Base-by-base conservation (phyloP, 352 stramenopile species). In the Globisporangium cederbergense region DNA sequence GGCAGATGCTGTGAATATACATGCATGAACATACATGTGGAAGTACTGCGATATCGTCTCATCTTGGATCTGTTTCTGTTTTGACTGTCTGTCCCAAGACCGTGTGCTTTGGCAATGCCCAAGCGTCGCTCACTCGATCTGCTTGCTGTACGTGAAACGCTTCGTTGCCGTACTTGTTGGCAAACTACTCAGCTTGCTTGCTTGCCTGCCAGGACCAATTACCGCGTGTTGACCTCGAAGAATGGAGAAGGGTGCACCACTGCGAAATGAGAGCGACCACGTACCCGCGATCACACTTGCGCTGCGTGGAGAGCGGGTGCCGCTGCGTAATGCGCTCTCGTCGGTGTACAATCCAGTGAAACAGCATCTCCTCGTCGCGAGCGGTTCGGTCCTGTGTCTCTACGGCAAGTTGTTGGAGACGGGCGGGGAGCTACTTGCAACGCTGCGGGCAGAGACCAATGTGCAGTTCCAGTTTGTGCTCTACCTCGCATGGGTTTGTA, bases 281-380 rank as follows among this genome's bases (percentile, higher is more conserved):
- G 22, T 25, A 18, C 62, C 67, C 20, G 38, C 70, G 9, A 38
- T 86, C 56, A 82, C 79, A 60, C 71, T 88, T 18, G 74, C 70
- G 30, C 55, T 83, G 51, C 79, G 79, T n/a, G 79, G 75, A 14
- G 77, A 88, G 30, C 61, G 69, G 20, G 25, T 86, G n/a, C 64
- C 67, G 38, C 59, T 81, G 0, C 67, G 71, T 11, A 75, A 81
- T 59, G 74, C 72, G 43, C 58, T 86, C 10, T 70, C 71, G 0
- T 85, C 79, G 18, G 72, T 71, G 42, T 83, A 75, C 51, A 81
- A 88, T 36, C 40, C 38, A 7, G 45, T 45, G 7, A 45, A 47
- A 0, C 67, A 79, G 18, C 71, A 78, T 36, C 63, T 88, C 20
- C 62, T 88, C 42, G 70, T 88, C 45, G 73, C 59, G 22, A 85